Conservation (phyloP, 192 early-diverging fungal species). For the Coemansia sp. region DNA sequence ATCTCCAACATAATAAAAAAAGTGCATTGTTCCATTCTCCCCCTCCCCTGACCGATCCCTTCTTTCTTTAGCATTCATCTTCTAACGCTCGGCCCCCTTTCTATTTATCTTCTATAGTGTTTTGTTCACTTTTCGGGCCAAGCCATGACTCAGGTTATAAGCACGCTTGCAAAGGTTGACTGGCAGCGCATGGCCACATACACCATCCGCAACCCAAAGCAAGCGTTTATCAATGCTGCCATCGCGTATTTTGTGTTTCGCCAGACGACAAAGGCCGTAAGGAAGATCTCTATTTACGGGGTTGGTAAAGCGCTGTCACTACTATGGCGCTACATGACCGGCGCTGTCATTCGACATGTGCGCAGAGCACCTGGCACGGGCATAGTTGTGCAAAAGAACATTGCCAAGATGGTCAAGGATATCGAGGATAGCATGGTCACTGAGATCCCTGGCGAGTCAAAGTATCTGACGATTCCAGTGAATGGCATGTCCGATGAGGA, state of each 20-base stretch:
- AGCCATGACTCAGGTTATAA: conserved; percentile 41
- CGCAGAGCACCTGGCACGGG: conserved; percentile 57
- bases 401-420: conserved; percentile 74
- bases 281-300: conserved; percentile 41
- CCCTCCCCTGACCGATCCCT: not conserved
- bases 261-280: conserved; percentile 26
- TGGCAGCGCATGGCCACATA: conserved; percentile 41
- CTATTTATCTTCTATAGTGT: not conserved
- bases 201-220: conserved; percentile 40
- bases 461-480: conserved; percentile 66
- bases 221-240: conserved; percentile 39
- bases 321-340: conserved; percentile 37
- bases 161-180: conserved; percentile 49
- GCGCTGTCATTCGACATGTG: conserved; percentile 29
- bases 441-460: conserved; percentile 60
- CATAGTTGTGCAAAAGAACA: conserved; percentile 67
- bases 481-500: conserved; percentile 62
- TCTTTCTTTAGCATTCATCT: not conserved
- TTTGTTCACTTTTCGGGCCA: not conserved
- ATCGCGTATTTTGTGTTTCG: conserved; percentile 47
- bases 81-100: not conserved
- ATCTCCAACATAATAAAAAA: not conserved
- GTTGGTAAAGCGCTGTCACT: conserved; percentile 19
- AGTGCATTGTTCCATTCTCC: not conserved
- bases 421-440: conserved; percentile 76